phyloP scores from a whole-genome alignment of 2,329 filamentous ascomycete species.

The Aspergillus niger region DNA sequence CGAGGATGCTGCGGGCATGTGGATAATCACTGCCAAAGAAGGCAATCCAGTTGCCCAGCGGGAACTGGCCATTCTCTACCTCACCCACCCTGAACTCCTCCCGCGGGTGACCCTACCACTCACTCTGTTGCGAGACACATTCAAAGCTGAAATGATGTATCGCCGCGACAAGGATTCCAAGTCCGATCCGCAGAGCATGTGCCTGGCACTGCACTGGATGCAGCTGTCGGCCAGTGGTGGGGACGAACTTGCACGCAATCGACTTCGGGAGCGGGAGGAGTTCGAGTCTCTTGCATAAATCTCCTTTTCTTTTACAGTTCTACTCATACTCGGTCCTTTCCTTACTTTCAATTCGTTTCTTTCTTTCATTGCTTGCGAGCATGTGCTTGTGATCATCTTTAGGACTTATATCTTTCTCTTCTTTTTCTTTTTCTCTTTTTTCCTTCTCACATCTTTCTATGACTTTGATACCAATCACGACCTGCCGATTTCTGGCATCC shows the following conservation, averaged over 20 bases:
- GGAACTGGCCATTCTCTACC: conserved; percentile 89
- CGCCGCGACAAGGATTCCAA: conserved; percentile 62
- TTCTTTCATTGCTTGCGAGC: conserved; percentile 5
- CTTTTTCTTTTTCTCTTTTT: conserved; percentile 2
- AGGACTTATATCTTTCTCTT: conserved; percentile 1
- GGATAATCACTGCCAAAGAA: conserved; percentile 91
- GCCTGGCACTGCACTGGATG: conserved; percentile 97
- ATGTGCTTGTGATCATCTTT: conserved; percentile 8
- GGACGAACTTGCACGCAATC: conserved; percentile 79
- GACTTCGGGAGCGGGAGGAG: conserved; percentile 71
- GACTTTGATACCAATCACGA: conserved; percentile 21
- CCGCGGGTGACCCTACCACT: conserved; percentile 78
- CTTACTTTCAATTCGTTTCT: conserved; percentile 2
- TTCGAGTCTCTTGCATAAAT: conserved; percentile 59
- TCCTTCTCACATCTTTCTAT: conserved; percentile 14
- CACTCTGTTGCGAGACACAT: conserved; percentile 81
- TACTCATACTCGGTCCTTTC: conserved; percentile 11
- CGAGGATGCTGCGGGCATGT: conserved; percentile 82
- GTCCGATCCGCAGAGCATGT: conserved; percentile 86
- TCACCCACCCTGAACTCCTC: conserved; percentile 86
- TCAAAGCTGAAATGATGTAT: conserved; percentile 83
- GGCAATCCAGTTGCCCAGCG: conserved; percentile 85
- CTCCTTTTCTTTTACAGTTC: neutral
- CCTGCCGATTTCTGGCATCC: conserved; percentile 2
- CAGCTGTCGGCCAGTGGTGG: conserved; percentile 82